Percentiles rank a stretch among this genome's conserved stretches.
Evolutionary conservation across 2,329 filamentous ascomycete genomes (phyloP).

Genomic region (Pseudonectria buxi): DNA sequence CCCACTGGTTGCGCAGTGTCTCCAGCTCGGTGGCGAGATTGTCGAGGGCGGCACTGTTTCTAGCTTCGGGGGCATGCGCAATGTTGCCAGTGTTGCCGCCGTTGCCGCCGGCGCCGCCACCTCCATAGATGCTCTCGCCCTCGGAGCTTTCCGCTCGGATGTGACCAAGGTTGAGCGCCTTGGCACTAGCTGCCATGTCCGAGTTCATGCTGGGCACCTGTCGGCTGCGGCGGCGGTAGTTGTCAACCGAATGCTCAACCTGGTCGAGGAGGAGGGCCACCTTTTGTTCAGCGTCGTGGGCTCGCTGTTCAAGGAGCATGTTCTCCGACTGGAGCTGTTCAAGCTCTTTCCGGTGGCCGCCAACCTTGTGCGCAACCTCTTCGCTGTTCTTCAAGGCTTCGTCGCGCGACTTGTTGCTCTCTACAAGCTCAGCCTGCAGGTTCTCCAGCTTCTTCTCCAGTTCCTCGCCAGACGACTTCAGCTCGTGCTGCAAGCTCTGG

Average conservation of each 20-base stretch:
- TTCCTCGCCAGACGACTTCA: conserved; percentile 56
- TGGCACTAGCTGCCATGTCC: conserved; percentile 30
- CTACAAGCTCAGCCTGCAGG: conserved; percentile 63
- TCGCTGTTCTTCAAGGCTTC: conserved; percentile 50
- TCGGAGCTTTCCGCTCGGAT: conserved; percentile 51
- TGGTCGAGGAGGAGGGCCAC: conserved; percentile 90
- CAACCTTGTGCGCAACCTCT: conserved; percentile 50
- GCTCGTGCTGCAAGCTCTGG: conserved; percentile 59
- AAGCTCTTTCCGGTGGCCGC: conserved; percentile 58
- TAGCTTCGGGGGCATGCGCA: conserved; percentile 42
- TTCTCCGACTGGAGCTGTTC: conserved; percentile 83
- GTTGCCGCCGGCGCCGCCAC: conserved; percentile 30
- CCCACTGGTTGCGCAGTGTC: conserved; percentile 84
- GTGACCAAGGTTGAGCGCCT: conserved; percentile 36
- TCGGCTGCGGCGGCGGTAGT: conserved; percentile 75
- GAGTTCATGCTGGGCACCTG: conserved; percentile 47
- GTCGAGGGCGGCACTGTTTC: conserved; percentile 68
- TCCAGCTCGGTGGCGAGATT: conserved; percentile 89
- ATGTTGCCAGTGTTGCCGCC: conserved; percentile 39
- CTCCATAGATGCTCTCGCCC: conserved; percentile 57
- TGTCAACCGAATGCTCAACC: conserved; percentile 88
- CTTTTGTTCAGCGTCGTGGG: conserved; percentile 84
- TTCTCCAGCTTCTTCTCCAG: conserved; percentile 66
- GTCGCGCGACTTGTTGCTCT: conserved; percentile 63
- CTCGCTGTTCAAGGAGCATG: conserved; percentile 69